A percentile compares a stretch with the other conserved stretches of the same genome.
phyloP scores from a whole-genome alignment of 352 stramenopile genomes.

The Pythium insidiosum region DNA sequence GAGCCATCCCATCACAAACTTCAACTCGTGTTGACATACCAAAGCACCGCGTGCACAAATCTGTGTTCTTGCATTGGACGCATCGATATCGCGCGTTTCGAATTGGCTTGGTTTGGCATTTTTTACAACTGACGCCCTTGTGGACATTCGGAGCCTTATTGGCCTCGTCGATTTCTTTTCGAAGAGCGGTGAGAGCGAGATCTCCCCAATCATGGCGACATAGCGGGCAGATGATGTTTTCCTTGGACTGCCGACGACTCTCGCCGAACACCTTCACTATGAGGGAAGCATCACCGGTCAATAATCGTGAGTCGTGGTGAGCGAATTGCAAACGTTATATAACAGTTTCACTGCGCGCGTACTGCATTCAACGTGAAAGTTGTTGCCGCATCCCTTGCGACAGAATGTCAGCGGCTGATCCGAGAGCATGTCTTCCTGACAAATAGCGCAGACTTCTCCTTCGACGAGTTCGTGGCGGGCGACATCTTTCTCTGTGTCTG shows the following conservation, averaged over 20 bases:
- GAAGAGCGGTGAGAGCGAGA: constrained; percentile 41
- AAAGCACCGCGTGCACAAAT: constrained; percentile 72
- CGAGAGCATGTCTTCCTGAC: constrained; percentile 71
- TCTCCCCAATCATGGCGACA: constrained; percentile 79
- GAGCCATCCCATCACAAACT: too few species aligned
- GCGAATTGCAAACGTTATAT: not conserved
- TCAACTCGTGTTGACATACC: constrained; percentile 23
- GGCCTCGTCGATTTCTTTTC: constrained; percentile 65
- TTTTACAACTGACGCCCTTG: constrained; percentile 48
- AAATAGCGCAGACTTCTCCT: constrained; percentile 80
- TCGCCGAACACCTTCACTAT: constrained; percentile 82
- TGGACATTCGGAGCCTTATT: constrained; percentile 74
- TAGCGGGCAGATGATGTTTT: constrained; percentile 78
- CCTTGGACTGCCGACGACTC: constrained; percentile 70
- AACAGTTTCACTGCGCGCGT: constrained; percentile 7
- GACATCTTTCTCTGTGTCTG: constrained; percentile 15
- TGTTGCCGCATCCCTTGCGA: constrained; percentile 67
- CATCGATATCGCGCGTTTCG: constrained; percentile 74
- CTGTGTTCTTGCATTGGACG: constrained; percentile 68
- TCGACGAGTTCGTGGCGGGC: constrained; percentile 51
- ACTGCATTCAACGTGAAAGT: constrained; percentile 70
- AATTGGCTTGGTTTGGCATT: constrained; percentile 73
- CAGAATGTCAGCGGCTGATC: constrained; percentile 65
- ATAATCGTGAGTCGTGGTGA: too few species aligned
- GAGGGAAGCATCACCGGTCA: not conserved